phyloP scores from a whole-genome alignment of 106 monocot species.

The Posidonia australis region DNA sequence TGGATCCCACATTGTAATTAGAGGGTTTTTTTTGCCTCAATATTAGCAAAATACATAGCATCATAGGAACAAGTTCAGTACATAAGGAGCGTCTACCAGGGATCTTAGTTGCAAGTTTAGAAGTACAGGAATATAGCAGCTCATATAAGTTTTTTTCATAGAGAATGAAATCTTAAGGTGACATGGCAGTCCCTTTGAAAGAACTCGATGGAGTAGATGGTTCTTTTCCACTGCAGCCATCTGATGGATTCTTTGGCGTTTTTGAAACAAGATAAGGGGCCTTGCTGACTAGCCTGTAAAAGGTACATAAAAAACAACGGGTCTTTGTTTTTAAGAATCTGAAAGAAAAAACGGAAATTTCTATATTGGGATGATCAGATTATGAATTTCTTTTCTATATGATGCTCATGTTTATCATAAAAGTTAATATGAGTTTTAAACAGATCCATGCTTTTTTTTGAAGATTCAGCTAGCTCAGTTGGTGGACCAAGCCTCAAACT shows the following conservation, averaged over 20 bases:
- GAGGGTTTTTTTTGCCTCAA: no score
- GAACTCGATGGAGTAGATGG: neutral
- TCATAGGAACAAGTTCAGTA: no score
- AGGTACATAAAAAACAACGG: neutral
- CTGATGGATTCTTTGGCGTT: neutral
- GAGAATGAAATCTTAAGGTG: neutral
- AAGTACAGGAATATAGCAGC: no score
- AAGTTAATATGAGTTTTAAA: no score
- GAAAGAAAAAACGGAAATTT: neutral
- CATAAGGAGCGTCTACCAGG: no score
- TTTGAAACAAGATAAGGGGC: neutral
- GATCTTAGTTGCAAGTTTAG: no score
- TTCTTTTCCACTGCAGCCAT: neutral
- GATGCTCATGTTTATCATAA: no score
- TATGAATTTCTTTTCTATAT: neutral
- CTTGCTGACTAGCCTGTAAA: neutral
- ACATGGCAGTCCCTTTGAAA: neutral
- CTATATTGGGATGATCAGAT: neutral
- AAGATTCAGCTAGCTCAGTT: no score
- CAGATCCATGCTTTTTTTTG: no score
- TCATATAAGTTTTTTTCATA: neutral
- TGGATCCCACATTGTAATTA: no score
- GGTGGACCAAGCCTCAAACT: no score
- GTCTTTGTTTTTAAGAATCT: neutral
- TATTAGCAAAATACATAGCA: no score